Conservation (phyloP, 768 basidiomycete species). For the Artomyces pyxidatus region DNA sequence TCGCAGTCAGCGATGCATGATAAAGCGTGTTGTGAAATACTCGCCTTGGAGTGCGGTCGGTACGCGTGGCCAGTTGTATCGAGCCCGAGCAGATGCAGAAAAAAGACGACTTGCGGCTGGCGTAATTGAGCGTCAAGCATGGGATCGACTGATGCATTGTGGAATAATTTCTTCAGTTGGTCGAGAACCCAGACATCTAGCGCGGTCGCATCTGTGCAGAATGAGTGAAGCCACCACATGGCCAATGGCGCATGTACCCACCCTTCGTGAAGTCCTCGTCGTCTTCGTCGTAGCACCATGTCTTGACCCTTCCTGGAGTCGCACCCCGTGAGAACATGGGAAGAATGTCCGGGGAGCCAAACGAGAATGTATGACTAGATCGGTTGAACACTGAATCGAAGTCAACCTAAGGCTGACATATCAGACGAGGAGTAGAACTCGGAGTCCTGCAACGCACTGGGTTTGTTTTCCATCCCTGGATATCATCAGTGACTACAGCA, state of each 20-base stretch:
- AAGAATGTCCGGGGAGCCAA: slow-evolving; percentile 83
- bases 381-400: slow-evolving; percentile 89
- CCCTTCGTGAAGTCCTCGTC: slow-evolving; percentile 87
- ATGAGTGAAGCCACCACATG: neutral
- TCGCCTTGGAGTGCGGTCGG: slow-evolving; percentile 68
- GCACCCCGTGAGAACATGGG: slow-evolving; percentile 84
- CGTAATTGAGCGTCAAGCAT: slow-evolving; percentile 43
- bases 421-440: too few species aligned
- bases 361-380: slow-evolving; percentile 69
- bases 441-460: slow-evolving; percentile 49
- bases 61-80: slow-evolving; percentile 88
- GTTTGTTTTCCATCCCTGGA: slow-evolving; percentile 79
- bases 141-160: slow-evolving; percentile 50
- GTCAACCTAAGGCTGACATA: too few species aligned
- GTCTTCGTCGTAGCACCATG: slow-evolving; percentile 70
- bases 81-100: slow-evolving; percentile 75
- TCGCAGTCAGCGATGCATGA: neutral
- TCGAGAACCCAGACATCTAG: slow-evolving; percentile 78
- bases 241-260: too few species aligned
- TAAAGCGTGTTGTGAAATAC: neutral
- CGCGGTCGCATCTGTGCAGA: slow-evolving; percentile 54
- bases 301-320: slow-evolving; percentile 55
- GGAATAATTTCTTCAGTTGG: slow-evolving; percentile 51
- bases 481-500: slow-evolving; percentile 9
- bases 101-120: slow-evolving; percentile 61